These are phyloP conservation scores for Rubia tinctorum DNA, from an alignment of 305 asterid genomes.

Conservation along the genomic window DNA sequence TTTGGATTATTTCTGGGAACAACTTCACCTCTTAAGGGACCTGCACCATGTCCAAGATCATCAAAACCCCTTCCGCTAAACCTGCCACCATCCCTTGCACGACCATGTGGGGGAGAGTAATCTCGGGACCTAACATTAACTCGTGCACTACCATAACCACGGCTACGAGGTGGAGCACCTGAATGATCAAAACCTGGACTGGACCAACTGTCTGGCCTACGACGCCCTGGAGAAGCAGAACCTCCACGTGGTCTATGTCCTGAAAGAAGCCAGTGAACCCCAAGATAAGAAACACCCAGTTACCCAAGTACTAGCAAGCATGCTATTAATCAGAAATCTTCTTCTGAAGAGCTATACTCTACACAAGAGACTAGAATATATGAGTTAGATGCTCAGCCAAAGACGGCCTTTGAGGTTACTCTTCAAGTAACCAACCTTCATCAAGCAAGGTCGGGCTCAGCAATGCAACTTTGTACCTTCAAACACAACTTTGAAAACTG, in stretches of 20 bases:
- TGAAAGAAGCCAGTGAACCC: constrained; percentile 82
- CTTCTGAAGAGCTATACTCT: constrained; percentile 34
- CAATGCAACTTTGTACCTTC: constrained; percentile 3
- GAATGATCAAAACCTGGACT: constrained; percentile 71
- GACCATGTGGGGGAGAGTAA: constrained; percentile 64
- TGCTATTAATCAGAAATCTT: constrained; percentile 42
- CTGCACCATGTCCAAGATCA: constrained; percentile 53
- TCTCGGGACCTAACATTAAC: constrained; percentile 61
- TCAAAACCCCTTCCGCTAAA: constrained; percentile 61
- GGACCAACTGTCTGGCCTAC: constrained; percentile 57
- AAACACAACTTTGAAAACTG: constrained; percentile 1
- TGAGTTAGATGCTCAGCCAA: constrained; percentile 26
- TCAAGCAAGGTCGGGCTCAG: constrained; percentile 5
- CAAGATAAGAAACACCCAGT: constrained; percentile 49
- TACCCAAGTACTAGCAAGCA: constrained; percentile 44
- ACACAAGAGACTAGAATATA: constrained; percentile 24
- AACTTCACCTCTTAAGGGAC: constrained; percentile 53
- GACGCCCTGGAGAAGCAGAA: constrained; percentile 81
- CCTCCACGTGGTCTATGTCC: constrained; percentile 86
- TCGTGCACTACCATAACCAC: constrained; percentile 65
- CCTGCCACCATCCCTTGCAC: constrained; percentile 58
- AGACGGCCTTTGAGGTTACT: constrained; percentile 26
- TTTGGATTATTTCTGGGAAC: constrained; percentile 73
- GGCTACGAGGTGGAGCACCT: constrained; percentile 48
- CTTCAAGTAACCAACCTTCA: constrained; percentile 23